A percentile compares a stretch with the other conserved stretches of the same genome.
These are phyloP conservation scores for Candida sonorensis DNA, from an alignment of 805 yeast genomes.

Conservation along the genomic window DNA sequence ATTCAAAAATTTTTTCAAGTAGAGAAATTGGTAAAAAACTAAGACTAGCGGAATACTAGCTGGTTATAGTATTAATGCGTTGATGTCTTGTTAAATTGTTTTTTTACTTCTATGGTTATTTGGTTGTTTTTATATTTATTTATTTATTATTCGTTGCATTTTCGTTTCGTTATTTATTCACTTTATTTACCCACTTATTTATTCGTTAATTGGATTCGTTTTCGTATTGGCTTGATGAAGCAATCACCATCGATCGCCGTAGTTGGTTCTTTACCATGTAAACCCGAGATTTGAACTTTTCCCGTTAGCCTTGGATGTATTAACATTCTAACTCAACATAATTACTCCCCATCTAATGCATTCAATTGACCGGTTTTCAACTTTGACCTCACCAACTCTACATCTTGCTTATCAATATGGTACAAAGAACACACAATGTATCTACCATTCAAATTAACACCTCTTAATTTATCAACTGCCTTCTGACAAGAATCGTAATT, in stretches of 20 bases:
- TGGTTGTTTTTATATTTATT: neutral
- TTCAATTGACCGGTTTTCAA: too few species aligned
- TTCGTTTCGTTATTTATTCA: too few species aligned
- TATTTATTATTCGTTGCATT: too few species aligned
- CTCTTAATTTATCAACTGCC: conserved; percentile 51
- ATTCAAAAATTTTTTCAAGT: conserved; percentile 19
- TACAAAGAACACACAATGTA: conserved; percentile 43
- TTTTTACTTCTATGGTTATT: neutral
- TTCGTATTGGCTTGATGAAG: too few species aligned
- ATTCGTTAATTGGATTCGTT: neutral
- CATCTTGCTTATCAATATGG: neutral
- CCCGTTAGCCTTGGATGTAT: too few species aligned
- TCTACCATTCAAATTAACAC: conserved; percentile 52
- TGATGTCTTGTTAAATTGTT: neutral
- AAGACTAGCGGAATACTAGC: conserved; percentile 52
- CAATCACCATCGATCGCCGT: too few species aligned
- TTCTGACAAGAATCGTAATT: conserved; percentile 39
- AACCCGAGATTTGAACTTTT: too few species aligned
- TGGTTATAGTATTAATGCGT: neutral
- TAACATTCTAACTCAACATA: too few species aligned
- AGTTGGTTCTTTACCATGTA: too few species aligned
- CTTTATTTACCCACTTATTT: conserved; percentile 1
- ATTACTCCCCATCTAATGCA: too few species aligned
- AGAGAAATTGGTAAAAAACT: conserved; percentile 61
- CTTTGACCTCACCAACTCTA: neutral